Evolutionary conservation across 768 basidiomycete species (phyloP).

Genomic region (Kwoniella botswanensis): DNA sequence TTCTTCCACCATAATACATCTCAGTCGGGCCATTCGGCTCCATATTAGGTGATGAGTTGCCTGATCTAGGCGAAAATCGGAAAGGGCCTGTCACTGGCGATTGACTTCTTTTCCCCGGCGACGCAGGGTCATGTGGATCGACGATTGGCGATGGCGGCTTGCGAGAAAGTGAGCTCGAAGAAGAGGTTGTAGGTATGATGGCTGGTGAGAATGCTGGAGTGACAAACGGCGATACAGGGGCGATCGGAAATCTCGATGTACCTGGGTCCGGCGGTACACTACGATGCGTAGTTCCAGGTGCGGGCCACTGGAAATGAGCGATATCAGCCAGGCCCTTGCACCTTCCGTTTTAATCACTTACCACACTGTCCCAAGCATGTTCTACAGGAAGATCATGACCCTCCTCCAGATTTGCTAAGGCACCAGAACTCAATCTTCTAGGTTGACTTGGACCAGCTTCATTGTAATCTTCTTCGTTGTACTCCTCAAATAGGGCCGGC

Average conservation of each 20-base stretch:
- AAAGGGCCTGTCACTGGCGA: constrained; percentile 14
- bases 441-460: constrained; percentile 22
- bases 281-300: constrained; percentile 26
- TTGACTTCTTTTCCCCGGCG: constrained; percentile 12
- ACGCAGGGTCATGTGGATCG: constrained; percentile 21
- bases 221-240: constrained; percentile 46
- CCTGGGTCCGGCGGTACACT: constrained; percentile 24
- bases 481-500: constrained; percentile 12
- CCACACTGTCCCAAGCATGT: constrained; percentile 52
- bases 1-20: constrained; percentile 24
- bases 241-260: constrained; percentile 31
- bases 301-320: constrained; percentile 38
- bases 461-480: constrained; percentile 5
- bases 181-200: constrained; percentile 25
- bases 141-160: constrained; percentile 31
- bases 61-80: constrained; percentile 22
- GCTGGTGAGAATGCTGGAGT: constrained; percentile 51
- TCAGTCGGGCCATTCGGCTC: constrained; percentile 1
- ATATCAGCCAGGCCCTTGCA: constrained; percentile 5
- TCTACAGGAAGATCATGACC: constrained; percentile 22
- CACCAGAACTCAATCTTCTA: constrained; percentile 17
- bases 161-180: constrained; percentile 17
- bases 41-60: constrained; percentile 23
- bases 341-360: constrained; percentile 22
- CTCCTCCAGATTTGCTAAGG: constrained; percentile 14